Conservation (phyloP, 2,329 filamentous ascomycete genomes). For the Aspergillus sojae region DNA sequence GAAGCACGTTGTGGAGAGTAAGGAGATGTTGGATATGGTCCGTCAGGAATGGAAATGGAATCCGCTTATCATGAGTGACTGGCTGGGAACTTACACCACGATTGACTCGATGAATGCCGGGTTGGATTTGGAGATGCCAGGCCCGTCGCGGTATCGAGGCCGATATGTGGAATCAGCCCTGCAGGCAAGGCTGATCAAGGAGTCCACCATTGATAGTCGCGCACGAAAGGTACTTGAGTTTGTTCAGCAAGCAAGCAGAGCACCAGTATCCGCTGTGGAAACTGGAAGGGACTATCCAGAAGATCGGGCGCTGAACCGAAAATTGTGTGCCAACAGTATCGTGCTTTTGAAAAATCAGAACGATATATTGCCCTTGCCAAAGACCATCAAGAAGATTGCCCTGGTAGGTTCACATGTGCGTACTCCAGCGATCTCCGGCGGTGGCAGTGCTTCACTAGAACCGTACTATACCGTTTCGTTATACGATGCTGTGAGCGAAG, state of each 20-base stretch:
- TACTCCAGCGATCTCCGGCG: conserved; percentile 35
- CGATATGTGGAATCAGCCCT: conserved; percentile 31
- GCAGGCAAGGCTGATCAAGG: conserved; percentile 31
- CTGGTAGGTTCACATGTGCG: conserved; percentile 39
- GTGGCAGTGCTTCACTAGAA: conserved; percentile 38
- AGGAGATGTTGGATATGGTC: conserved; percentile 32
- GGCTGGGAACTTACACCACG: conserved; percentile 27
- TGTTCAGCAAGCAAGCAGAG: conserved; percentile 26
- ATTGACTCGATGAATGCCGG: conserved; percentile 26
- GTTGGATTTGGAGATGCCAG: conserved; percentile 32
- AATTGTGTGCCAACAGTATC: conserved; percentile 19
- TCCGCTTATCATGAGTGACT: conserved; percentile 39
- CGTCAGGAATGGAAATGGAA: conserved; percentile 38
- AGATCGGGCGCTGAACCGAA: conserved; percentile 22
- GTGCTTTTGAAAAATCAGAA: conserved; percentile 26
- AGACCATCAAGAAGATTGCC: conserved; percentile 15
- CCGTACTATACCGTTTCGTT: conserved; percentile 37
- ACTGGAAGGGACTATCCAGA: conserved; percentile 16
- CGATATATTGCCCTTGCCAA: conserved; percentile 24
- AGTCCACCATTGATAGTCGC: conserved; percentile 29
- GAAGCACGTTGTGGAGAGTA: conserved; percentile 35
- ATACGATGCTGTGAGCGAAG: conserved; percentile 33
- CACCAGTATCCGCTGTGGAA: conserved; percentile 16
- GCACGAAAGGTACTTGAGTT: conserved; percentile 38
- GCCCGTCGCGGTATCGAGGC: conserved; percentile 35